Percentiles rank a stretch among this genome's conserved stretches.
phyloP scores from a whole-genome alignment of 2,329 filamentous ascomycete genomes.

The Cercospora nicotianae region DNA sequence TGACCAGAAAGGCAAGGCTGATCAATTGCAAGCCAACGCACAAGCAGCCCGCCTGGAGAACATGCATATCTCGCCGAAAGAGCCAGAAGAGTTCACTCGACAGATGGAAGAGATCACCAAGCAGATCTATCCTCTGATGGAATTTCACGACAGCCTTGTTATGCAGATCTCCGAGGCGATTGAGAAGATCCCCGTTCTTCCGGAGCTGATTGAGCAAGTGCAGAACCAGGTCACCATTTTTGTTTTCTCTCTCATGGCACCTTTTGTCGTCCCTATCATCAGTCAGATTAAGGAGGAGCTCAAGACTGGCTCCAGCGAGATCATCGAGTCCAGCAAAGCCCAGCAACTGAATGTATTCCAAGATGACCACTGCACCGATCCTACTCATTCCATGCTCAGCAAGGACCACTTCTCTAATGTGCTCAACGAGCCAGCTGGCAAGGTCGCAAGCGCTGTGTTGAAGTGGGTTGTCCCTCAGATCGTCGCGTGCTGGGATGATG shows the following conservation, averaged over 20 bases:
- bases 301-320: constrained; percentile 78
- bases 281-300: constrained; percentile 84
- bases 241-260: constrained; percentile 87
- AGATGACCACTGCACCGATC: constrained; percentile 73
- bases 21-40: constrained; percentile 77
- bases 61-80: constrained; percentile 69
- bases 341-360: constrained; percentile 87
- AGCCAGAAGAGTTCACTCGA: constrained; percentile 80
- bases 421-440: constrained; percentile 84
- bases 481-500: constrained; percentile 83
- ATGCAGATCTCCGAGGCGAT: constrained; percentile 74
- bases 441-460: constrained; percentile 74
- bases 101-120: constrained; percentile 71
- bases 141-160: constrained; percentile 89
- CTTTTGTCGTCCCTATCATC: constrained; percentile 83
- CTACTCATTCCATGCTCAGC: constrained; percentile 92
- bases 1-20: constrained; percentile 71
- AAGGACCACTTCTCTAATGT: constrained; percentile 94
- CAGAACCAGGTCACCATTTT: constrained; percentile 86
- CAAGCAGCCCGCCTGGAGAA: constrained; percentile 73
- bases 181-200: constrained; percentile 80
- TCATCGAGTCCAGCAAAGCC: constrained; percentile 79
- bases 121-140: constrained; percentile 84
- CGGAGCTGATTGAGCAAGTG: constrained; percentile 80
- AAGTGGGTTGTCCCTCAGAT: constrained; percentile 84